Evolutionary conservation across 192 early-diverging fungal species (phyloP), one percentile per base, ranked within the genome.

Genomic region (Coemansia erecta): DNA sequence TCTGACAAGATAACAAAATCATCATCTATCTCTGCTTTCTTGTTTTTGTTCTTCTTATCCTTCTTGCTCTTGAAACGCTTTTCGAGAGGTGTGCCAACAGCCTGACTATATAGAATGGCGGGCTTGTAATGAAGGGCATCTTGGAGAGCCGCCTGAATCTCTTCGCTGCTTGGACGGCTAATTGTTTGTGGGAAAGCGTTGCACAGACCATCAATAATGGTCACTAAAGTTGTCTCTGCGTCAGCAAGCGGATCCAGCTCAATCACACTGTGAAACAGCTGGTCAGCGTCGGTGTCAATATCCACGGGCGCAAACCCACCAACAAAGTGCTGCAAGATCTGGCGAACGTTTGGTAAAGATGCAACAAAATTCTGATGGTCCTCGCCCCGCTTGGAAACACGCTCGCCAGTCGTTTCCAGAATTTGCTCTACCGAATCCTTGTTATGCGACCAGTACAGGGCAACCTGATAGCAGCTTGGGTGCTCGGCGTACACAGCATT

Each of bases 291-390:
- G 2, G 73, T 53, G 23, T 81, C 73, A 4, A 68, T 64, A 55
- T 92, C 83, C 0, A 90, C 26, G 8, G 85, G 81, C 24, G 81
- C 56, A 47, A 90, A 80, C 1, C 44, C 35, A 5, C 41, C 39
- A 6, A 88, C 56, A 67, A 91, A 90, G 21, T 21, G 49, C n/a
- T 72, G 58, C 48, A 93, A 87, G 10, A 92, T 62, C 15, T 44
- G 14, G n/a, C 80, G 66, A 60, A 79, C 90, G 0, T 86, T 77
- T 0, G 74, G 80, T 6, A 84, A 83, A 35, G 81, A 53, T 0
- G 94, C 91, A 1, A 87, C 94, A 39, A 95, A 64, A 9, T 71
- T 78, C 76, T 93, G 92, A 57, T 97, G 94, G 53, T 87, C 81
- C 37, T 91, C 87, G 10, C 94, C 94, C 42, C 90, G 82, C 17